Base-by-base conservation (phyloP, 1,284 basidiomycete species). In the Puccinia triticina region DNA sequence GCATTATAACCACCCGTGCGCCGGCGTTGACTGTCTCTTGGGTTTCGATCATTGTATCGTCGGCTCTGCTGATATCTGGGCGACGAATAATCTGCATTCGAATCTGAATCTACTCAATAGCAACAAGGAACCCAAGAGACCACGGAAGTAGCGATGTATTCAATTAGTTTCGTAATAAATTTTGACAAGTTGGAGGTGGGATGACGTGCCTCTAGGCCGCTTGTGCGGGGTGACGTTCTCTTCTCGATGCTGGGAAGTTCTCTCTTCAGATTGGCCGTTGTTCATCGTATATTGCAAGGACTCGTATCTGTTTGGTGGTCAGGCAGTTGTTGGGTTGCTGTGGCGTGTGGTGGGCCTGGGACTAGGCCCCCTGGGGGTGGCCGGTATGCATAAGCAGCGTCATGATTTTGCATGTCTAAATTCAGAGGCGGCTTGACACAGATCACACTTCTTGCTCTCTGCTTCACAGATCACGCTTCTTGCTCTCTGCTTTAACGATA, bases 71-170 rank as follows among this genome's bases (percentile, higher is more conserved):
- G 50, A 26, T 59, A 21, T 46, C 73, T 75, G 53, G 73, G 73
- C 7, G 73, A 75, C n/a, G 73, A 75, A 37, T 75, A 75, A 29
- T 75, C 73, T 55, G 37, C 48, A 34, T 73, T 73, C 2, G 53
- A 75, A 7, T 59, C 73, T 43, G 55, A 75, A 61, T 75, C 73
- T 75, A 2, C 10, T 71, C 21, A 1, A 1, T 43, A 7, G 40
- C 40, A 43, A 43, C 23, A 21, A 69, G 5, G 21, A n/a, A 0
- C 5, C 26, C n/a, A n/a, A n/a, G n/a, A 26, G 10, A 57, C 23
- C 55, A 21, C 3, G 7, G 10, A 57, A 57, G 55, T 57, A 57
- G 55, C n/a, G 55, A 14, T 57, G 55, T 34, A 4, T 57, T 57
- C 21, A 26, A 29, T 61, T 61, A 61, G 32, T 34, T 61, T 61